These are phyloP conservation scores for Angomonas desouzai DNA, from an alignment of 208 protist species.

Conservation along the genomic window DNA sequence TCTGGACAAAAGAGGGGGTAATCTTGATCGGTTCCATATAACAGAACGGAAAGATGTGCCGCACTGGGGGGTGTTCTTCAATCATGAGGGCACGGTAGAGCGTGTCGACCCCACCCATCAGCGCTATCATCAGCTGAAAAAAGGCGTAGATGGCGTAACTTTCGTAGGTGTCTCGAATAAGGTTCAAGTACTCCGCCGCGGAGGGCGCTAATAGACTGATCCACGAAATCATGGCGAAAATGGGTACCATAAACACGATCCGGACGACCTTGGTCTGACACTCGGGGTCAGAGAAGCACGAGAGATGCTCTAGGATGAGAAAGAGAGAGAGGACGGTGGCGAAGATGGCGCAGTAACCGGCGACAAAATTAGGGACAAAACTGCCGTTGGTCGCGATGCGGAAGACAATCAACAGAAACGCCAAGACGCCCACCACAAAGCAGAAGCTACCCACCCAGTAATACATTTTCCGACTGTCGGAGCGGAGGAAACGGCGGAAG, in stretches of 20 bases:
- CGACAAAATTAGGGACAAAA: slow-evolving; percentile 73
- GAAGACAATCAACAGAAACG: slow-evolving; percentile 63
- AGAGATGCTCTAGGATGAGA: slow-evolving; percentile 89
- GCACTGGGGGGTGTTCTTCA: slow-evolving; percentile 69
- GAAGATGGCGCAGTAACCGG: slow-evolving; percentile 87
- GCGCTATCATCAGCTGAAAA: slow-evolving; percentile 91
- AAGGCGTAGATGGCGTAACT: slow-evolving; percentile 95
- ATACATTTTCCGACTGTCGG: slow-evolving; percentile 73
- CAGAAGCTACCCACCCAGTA: slow-evolving; percentile 82
- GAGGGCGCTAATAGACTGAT: slow-evolving; percentile 63
- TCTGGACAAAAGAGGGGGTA: slow-evolving; percentile 79
- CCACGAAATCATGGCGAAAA: slow-evolving; percentile 89
- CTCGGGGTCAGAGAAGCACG: slow-evolving; percentile 86
- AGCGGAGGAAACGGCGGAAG: slow-evolving; percentile 8
- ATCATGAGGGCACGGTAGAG: slow-evolving; percentile 82
- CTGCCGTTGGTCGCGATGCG: slow-evolving; percentile 39
- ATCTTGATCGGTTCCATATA: slow-evolving; percentile 80
- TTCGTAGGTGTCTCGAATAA: slow-evolving; percentile 90
- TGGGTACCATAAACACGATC: slow-evolving; percentile 93
- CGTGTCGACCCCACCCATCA: slow-evolving; percentile 87
- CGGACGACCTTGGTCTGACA: slow-evolving; percentile 91
- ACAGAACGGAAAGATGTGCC: slow-evolving; percentile 81
- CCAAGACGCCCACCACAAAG: slow-evolving; percentile 66
- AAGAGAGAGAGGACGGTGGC: slow-evolving; percentile 83
- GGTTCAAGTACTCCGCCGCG: slow-evolving; percentile 85